These are phyloP conservation scores for Suillus subluteus DNA, from an alignment of 768 basidiomycete species.

Conservation along the genomic window DNA sequence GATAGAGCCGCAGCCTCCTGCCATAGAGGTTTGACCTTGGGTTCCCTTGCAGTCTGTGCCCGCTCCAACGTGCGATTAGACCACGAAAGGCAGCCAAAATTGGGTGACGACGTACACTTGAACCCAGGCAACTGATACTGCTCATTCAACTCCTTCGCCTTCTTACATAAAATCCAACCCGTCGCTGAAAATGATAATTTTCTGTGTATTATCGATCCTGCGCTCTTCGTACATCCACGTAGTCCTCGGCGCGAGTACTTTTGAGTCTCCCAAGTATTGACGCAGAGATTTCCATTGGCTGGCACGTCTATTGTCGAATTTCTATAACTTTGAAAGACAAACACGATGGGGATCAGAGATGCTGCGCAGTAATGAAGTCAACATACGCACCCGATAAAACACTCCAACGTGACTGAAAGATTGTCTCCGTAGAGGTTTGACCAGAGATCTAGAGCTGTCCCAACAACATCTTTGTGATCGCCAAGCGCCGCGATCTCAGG, in stretches of 20 bases:
- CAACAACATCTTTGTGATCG: constrained; percentile 81
- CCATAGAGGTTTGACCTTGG: too few relatives aligned
- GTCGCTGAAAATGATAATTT: too few relatives aligned
- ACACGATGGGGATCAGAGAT: background rate
- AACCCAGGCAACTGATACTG: constrained; percentile 79
- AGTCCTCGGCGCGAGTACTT: too few relatives aligned
- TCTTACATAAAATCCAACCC: constrained; percentile 48
- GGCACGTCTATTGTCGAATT: too few relatives aligned
- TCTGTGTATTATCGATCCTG: too few relatives aligned
- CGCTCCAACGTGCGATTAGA: background rate
- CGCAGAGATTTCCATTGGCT: too few relatives aligned
- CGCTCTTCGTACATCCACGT: too few relatives aligned
- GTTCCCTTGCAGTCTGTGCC: constrained; percentile 42
- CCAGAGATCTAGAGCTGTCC: constrained; percentile 61
- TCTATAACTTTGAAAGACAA: too few relatives aligned
- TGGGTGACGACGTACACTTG: constrained; percentile 40
- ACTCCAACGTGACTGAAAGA: constrained; percentile 68
- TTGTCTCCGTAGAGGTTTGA: constrained; percentile 64
- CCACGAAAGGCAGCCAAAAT: background rate
- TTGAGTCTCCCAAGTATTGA: too few relatives aligned
- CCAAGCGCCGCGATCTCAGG: too few relatives aligned
- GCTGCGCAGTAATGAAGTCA: constrained; percentile 9
- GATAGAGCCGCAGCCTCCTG: too few relatives aligned
- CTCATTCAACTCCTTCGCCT: constrained; percentile 67
- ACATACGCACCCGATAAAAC: constrained; percentile 72